Evolutionary conservation across 441 rosid genomes (phyloP).

Genomic region (Erysimum pusillum): DNA sequence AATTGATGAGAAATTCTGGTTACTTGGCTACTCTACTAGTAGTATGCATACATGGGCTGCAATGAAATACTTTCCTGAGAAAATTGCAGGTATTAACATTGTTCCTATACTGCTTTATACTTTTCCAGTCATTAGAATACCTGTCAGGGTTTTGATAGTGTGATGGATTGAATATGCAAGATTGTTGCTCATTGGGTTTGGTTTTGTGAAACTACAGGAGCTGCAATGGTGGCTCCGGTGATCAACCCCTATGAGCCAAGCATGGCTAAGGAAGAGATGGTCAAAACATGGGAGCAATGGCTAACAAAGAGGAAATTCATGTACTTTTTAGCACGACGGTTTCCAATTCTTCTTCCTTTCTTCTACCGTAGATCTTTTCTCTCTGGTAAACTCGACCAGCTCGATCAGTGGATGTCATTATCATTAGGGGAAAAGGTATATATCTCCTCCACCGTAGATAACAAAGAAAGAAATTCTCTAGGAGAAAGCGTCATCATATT

Average conservation of each 20-base stretch:
- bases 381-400: conserved; percentile 64
- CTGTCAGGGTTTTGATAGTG: neutral
- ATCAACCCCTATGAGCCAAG: conserved; percentile 71
- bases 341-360: conserved; percentile 59
- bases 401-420: conserved; percentile 67
- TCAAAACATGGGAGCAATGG: conserved; percentile 66
- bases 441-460: neutral
- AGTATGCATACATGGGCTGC: conserved; percentile 78
- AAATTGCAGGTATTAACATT: conserved; percentile 59
- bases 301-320: conserved; percentile 57
- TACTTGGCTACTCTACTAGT: conserved; percentile 73
- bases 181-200: conserved; percentile 11
- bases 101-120: neutral
- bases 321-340: conserved; percentile 62
- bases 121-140: neutral
- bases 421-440: conserved; percentile 64
- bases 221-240: conserved; percentile 65
- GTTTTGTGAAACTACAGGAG: conserved; percentile 55
- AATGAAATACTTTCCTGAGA: conserved; percentile 63
- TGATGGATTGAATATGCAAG: neutral
- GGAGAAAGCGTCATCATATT: neutral
- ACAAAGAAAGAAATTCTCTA: neutral
- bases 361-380: conserved; percentile 63
- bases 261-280: conserved; percentile 69
- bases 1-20: conserved; percentile 65